Evolutionary conservation across 1,139 yeast species (phyloP).

Genomic region (Candida albicans): DNA sequence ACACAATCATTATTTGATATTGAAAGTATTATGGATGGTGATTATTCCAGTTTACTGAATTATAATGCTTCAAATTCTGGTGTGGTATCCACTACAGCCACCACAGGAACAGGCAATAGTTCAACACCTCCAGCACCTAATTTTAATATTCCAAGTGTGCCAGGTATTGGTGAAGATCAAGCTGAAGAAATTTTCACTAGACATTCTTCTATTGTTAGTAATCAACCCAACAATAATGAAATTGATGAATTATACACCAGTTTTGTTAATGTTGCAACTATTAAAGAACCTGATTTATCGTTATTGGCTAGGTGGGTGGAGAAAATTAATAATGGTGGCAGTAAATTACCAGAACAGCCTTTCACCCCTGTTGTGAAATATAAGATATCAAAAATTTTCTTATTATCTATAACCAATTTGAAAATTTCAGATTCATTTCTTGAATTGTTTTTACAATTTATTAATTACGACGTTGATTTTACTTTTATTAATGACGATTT

Average conservation of each 20-base stretch:
- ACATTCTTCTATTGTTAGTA: slow-evolving; percentile 11
- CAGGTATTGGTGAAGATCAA: not conserved
- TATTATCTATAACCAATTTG: slow-evolving; percentile 57
- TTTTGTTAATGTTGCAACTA: slow-evolving; percentile 59
- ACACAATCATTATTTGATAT: slow-evolving; percentile 76
- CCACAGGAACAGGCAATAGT: not conserved
- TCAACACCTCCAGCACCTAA: slow-evolving; percentile 1
- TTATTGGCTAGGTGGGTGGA: slow-evolving; percentile 51
- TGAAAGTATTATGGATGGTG: slow-evolving; percentile 86
- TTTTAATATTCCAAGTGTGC: not conserved
- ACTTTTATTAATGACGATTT: slow-evolving; percentile 40
- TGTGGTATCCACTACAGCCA: slow-evolving; percentile 1
- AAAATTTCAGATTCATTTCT: slow-evolving; percentile 52
- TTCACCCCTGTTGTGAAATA: slow-evolving; percentile 22
- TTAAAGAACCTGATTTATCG: slow-evolving; percentile 46
- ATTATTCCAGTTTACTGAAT: slow-evolving; percentile 26
- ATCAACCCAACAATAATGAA: slow-evolving; percentile 29
- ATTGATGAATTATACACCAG: slow-evolving; percentile 68
- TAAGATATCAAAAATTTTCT: slow-evolving; percentile 63
- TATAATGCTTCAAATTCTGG: slow-evolving; percentile 8
- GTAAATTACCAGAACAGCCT: slow-evolving; percentile 6
- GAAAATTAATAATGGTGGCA: slow-evolving; percentile 33
- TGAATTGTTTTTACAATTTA: slow-evolving; percentile 43
- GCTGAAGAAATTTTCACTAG: slow-evolving; percentile 10
- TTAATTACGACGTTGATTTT: slow-evolving; percentile 45